Conservation (phyloP, 768 basidiomycete genomes). For the Lactarius trivialis region DNA sequence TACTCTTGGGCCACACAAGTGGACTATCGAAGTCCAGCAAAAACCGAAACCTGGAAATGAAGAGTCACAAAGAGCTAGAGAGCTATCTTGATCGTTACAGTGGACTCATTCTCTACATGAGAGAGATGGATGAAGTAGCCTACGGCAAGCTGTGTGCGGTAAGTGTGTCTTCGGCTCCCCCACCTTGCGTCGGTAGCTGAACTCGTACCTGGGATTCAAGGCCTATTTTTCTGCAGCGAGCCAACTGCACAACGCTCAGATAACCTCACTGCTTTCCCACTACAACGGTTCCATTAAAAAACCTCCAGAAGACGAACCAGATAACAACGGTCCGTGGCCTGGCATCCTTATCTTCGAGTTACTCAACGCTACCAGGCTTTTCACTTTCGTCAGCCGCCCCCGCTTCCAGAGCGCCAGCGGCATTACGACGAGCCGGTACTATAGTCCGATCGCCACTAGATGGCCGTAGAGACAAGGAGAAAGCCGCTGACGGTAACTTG, state of each 20-base stretch:
- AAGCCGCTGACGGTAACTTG: conserved; percentile 50
- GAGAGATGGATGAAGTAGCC: conserved; percentile 89
- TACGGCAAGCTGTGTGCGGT: conserved; percentile 91
- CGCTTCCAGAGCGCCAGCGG: conserved; percentile 44
- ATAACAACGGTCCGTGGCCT: conserved; percentile 26
- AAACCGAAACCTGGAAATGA: conserved; percentile 42
- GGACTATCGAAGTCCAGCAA: conserved; percentile 44
- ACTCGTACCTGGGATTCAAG: conserved; percentile 35
- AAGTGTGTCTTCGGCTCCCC: conserved; percentile 27
- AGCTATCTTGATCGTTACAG: conserved; percentile 81
- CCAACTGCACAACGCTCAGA: conserved; percentile 73
- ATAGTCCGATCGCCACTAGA: conserved; percentile 77
- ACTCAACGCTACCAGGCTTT: conserved; percentile 21
- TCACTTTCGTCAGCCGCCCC: conserved; percentile 32
- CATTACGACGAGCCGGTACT: conserved; percentile 78
- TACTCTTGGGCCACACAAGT: conserved; percentile 56
- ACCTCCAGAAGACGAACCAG: conserved; percentile 68
- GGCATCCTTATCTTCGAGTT: neutral
- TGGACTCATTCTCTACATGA: conserved; percentile 85
- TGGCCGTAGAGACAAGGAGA: conserved; percentile 47
- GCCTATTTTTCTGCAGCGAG: conserved; percentile 86
- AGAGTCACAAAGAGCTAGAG: conserved; percentile 70
- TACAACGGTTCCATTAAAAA: conserved; percentile 60
- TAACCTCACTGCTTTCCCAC: conserved; percentile 60
- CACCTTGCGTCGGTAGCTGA: neutral